phyloP scores from a whole-genome alignment of 768 basidiomycete species.

The Suillus plorans region DNA sequence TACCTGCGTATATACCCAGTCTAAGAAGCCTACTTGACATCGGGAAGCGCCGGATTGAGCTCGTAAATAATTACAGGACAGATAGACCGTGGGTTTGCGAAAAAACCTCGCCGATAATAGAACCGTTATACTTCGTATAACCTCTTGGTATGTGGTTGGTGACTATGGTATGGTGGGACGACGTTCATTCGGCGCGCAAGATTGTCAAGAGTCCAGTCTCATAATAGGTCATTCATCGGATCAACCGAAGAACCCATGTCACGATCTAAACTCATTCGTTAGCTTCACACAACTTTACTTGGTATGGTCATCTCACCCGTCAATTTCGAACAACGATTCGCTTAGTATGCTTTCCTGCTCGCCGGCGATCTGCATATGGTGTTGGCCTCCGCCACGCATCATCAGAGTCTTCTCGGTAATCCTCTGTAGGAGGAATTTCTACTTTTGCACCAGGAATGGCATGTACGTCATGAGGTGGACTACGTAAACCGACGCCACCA shows the following conservation, averaged over 20 bases:
- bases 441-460: constrained; percentile 33
- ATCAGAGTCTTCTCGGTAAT: constrained; percentile 57
- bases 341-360: constrained; percentile 79
- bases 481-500: constrained; percentile 36
- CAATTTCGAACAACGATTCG: constrained; percentile 59
- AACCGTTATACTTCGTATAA: background rate
- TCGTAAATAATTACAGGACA: constrained; percentile 1
- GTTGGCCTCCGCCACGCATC: constrained; percentile 73
- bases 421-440: constrained; percentile 40
- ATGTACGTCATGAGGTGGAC: constrained; percentile 46
- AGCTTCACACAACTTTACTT: background rate
- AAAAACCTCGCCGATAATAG: background rate
- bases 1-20: background rate
- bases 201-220: background rate
- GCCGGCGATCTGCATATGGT: constrained; percentile 70
- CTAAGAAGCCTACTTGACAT: background rate
- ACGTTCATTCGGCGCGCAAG: background rate
- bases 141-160: background rate
- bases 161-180: background rate
- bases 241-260: constrained; percentile 1
- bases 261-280: background rate
- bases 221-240: background rate
- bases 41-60: background rate
- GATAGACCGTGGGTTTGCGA: constrained; percentile 4
- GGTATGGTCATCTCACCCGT: constrained; percentile 5